These are phyloP conservation scores for Neurospora pannonica DNA, from an alignment of 495 filamentous ascomycete species.

Conservation along the genomic window DNA sequence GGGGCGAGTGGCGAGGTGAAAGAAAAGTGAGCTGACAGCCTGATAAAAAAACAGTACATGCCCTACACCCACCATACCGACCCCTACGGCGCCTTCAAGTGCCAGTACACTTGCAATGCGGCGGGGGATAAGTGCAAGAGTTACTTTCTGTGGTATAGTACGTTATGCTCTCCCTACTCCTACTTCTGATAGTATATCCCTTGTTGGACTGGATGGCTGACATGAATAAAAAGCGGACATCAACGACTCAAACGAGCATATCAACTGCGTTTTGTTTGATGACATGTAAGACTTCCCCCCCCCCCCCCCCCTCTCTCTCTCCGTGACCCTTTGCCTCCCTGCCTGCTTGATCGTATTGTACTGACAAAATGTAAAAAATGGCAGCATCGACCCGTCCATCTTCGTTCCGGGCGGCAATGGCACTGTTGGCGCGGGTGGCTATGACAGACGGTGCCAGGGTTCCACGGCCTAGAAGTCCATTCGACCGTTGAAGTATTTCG, in stretches of 20 bases:
- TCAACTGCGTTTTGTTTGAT: slow-evolving; percentile 25
- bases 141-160: slow-evolving; percentile 24
- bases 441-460: slow-evolving; percentile 14
- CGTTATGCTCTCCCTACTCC: neutral
- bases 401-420: slow-evolving; percentile 10
- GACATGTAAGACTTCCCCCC: slow-evolving; percentile 29
- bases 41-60: slow-evolving; percentile 9
- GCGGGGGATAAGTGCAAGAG: slow-evolving; percentile 12
- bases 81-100: slow-evolving; percentile 24
- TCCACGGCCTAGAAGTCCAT: neutral
- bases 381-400: slow-evolving; percentile 12
- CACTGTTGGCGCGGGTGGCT: slow-evolving; percentile 16
- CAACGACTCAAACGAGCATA: slow-evolving; percentile 10
- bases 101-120: slow-evolving; percentile 28
- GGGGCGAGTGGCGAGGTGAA: neutral
- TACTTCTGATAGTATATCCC: neutral
- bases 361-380: neutral
- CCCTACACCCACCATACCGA: slow-evolving; percentile 6
- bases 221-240: neutral
- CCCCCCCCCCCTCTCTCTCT: no score
- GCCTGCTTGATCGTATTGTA: neutral
- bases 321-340: neutral
- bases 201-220: neutral
- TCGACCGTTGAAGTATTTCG: neutral
- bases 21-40: neutral